Conservation (phyloP, 2,329 filamentous ascomycete species). For the Aspergillus phoenicis region DNA sequence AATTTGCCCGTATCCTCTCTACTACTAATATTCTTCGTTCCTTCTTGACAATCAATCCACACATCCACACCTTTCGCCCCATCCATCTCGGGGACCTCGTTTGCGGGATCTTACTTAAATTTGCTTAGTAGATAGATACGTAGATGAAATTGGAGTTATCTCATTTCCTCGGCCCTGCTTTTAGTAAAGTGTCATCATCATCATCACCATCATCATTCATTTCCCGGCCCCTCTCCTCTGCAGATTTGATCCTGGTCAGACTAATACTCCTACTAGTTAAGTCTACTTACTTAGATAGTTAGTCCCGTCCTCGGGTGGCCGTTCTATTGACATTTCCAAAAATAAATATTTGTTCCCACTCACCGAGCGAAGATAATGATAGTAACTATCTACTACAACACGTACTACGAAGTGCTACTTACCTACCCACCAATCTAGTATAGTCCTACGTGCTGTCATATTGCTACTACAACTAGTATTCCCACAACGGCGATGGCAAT, state of each 20-base stretch:
- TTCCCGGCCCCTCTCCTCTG: neutral
- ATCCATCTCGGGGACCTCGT: constrained; percentile 17
- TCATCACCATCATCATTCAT: too few species aligned
- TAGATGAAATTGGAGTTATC: neutral
- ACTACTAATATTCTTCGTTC: neutral
- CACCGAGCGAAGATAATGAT: neutral
- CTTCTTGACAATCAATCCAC: neutral
- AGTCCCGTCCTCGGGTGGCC: constrained; percentile 14
- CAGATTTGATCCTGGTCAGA: neutral
- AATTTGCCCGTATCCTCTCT: neutral
- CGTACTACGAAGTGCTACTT: neutral
- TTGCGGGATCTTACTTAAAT: constrained; percentile 9
- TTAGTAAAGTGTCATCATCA: neutral
- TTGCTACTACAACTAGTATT: too few species aligned
- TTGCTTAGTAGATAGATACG: neutral
- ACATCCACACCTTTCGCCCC: neutral
- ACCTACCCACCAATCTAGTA: neutral
- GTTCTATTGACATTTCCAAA: constrained; percentile 8
- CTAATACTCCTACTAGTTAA: too few species aligned
- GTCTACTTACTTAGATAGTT: neutral
- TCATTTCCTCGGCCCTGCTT: neutral
- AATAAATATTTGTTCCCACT: neutral
- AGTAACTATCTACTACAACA: neutral
- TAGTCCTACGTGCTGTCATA: neutral
- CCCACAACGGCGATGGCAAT: neutral